A percentile compares a stretch with the other conserved stretches of the same genome.
These are phyloP conservation scores for Tilletiaria anomala DNA, from an alignment of 1,284 basidiomycete genomes.

Conservation along the genomic window DNA sequence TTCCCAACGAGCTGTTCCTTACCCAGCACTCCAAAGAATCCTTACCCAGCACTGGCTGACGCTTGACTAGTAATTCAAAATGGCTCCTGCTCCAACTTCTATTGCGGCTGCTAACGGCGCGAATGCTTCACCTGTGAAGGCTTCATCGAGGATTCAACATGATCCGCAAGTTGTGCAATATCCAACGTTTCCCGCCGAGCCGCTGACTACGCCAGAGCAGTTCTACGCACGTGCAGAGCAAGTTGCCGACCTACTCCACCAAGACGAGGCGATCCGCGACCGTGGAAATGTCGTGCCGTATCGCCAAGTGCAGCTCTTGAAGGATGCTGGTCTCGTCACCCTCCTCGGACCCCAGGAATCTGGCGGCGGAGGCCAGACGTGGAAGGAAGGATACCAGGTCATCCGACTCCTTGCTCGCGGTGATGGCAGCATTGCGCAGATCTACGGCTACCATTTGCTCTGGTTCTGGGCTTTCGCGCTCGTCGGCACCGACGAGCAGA, in stretches of 20 bases:
- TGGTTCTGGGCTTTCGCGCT: constrained; percentile 32
- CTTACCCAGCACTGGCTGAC: no score
- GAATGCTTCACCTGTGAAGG: no score
- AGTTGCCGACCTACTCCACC: constrained; percentile 25
- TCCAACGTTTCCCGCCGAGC: constrained; percentile 18
- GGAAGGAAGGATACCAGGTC: constrained; percentile 28
- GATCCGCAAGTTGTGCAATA: constrained; percentile 28
- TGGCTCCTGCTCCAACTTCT: no score
- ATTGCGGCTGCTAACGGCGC: no score
- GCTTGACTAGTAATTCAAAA: no score
- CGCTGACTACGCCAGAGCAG: constrained; percentile 17
- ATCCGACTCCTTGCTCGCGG: constrained; percentile 30
- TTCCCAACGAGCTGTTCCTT: no score
- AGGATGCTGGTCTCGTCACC: constrained; percentile 33
- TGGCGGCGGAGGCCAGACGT: constrained; percentile 28
- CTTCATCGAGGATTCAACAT: constrained; percentile 23
- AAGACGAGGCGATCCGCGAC: constrained; percentile 33
- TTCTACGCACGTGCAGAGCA: constrained; percentile 29
- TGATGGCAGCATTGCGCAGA: constrained; percentile 29
- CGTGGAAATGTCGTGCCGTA: constrained; percentile 35
- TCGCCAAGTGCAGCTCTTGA: constrained; percentile 35
- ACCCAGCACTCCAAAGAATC: no score
- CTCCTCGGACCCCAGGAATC: constrained; percentile 25
- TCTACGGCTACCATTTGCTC: constrained; percentile 22
- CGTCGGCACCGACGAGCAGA: constrained; percentile 32